These are phyloP conservation scores for Zymoseptoria crescenta DNA, from an alignment of 2,329 filamentous ascomycete species.

Conservation along the genomic window DNA sequence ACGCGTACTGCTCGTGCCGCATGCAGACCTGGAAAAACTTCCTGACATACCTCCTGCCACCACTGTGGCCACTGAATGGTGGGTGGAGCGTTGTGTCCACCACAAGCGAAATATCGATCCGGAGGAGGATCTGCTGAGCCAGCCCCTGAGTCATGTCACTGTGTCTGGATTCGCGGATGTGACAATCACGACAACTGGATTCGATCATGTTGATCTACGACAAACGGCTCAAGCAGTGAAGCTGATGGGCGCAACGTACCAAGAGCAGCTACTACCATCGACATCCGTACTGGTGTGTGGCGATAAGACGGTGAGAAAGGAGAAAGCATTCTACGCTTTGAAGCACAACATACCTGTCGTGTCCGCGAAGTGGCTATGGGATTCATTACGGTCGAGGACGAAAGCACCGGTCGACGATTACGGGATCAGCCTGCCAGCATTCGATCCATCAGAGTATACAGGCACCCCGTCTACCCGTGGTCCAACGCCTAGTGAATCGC, in stretches of 20 bases:
- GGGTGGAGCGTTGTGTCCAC: slow-evolving; percentile 81
- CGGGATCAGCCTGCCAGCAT: slow-evolving; percentile 15
- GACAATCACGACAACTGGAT: slow-evolving; percentile 41
- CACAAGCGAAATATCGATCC: slow-evolving; percentile 65
- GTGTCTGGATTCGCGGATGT: slow-evolving; percentile 57
- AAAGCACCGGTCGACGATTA: slow-evolving; percentile 41
- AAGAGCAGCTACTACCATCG: slow-evolving; percentile 63
- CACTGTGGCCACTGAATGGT: slow-evolving; percentile 73
- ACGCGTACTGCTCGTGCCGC: slow-evolving; percentile 28
- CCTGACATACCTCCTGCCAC: slow-evolving; percentile 22
- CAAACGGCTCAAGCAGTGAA: slow-evolving; percentile 72
- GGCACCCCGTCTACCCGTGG: slow-evolving; percentile 9
- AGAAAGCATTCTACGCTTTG: slow-evolving; percentile 72
- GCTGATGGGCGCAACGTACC: slow-evolving; percentile 66
- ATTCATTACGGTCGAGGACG: slow-evolving; percentile 55
- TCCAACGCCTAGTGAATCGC: slow-evolving; percentile 6
- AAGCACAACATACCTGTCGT: slow-evolving; percentile 77
- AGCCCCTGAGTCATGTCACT: slow-evolving; percentile 54
- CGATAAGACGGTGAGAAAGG: slow-evolving; percentile 45
- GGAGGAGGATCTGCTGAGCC: slow-evolving; percentile 62
- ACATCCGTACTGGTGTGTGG: slow-evolving; percentile 69
- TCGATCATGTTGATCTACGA: slow-evolving; percentile 62
- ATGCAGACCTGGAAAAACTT: slow-evolving; percentile 17
- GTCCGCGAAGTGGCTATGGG: slow-evolving; percentile 73
- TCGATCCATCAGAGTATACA: slow-evolving; percentile 13